phyloP scores from a whole-genome alignment of 1,284 basidiomycete species.

The Moesziomyces sp. region DNA sequence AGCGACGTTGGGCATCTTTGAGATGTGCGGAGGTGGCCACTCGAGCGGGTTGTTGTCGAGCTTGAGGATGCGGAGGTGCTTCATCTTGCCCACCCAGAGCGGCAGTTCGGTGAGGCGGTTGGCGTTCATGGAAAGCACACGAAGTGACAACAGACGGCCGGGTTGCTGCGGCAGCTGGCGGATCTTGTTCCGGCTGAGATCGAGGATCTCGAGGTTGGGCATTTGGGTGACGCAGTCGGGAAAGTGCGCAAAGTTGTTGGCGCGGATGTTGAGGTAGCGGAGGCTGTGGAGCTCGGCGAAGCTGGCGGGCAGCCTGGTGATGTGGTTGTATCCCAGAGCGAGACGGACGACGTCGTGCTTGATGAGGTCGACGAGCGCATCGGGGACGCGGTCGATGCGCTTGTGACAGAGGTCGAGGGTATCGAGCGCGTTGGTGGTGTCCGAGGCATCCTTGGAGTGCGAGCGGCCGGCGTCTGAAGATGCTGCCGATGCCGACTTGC shows the following conservation, averaged over 20 bases:
- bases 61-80: constrained; percentile 81
- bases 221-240: constrained; percentile 79
- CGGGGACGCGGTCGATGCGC: constrained; percentile 46
- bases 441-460: constrained; percentile 10
- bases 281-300: constrained; percentile 82
- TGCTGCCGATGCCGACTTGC: neutral
- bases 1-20: constrained; percentile 50
- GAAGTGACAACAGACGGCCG: constrained; percentile 81
- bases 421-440: constrained; percentile 29
- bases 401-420: constrained; percentile 59
- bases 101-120: constrained; percentile 87
- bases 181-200: constrained; percentile 93
- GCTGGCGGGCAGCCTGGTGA: constrained; percentile 81
- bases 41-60: constrained; percentile 85
- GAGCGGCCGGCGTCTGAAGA: constrained; percentile 1
- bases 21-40: constrained; percentile 76
- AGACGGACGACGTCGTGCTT: constrained; percentile 71
- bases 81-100: constrained; percentile 80
- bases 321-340: constrained; percentile 84
- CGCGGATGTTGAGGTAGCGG: constrained; percentile 91
- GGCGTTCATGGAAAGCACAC: constrained; percentile 82
- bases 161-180: constrained; percentile 81
- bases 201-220: constrained; percentile 89
- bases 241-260: constrained; percentile 84
- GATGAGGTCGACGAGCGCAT: constrained; percentile 48